Evolutionary conservation across 345 rosid genomes (phyloP).

Genomic region (Bruguiera gymnorhiza): DNA sequence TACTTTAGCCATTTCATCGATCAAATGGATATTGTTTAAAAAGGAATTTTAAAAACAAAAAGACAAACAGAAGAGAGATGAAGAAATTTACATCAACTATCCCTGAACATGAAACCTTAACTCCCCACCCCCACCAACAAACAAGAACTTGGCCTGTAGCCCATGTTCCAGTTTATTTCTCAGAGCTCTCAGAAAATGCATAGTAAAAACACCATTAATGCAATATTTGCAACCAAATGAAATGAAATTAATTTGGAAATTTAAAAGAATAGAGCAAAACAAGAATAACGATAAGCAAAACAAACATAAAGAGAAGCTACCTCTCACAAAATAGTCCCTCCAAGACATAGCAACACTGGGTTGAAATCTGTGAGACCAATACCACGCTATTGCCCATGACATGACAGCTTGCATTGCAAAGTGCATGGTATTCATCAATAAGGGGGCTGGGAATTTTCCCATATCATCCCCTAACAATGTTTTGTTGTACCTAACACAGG

Average conservation of each 20-base stretch:
- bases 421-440: slow-evolving; percentile 92
- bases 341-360: slow-evolving; percentile 62
- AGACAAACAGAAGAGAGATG: too few species aligned
- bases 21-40: too few species aligned
- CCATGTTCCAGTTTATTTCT: too few species aligned
- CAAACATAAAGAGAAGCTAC: slow-evolving; percentile 25
- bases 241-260: background rate
- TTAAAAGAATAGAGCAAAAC: background rate
- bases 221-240: too few species aligned
- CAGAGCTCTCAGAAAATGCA: too few species aligned
- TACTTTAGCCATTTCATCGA: too few species aligned
- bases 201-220: too few species aligned
- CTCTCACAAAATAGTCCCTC: slow-evolving; percentile 84
- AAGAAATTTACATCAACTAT: too few species aligned
- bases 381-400: slow-evolving; percentile 72
- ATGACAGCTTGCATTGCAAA: slow-evolving; percentile 89
- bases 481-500: slow-evolving; percentile 70
- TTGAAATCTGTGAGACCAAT: slow-evolving; percentile 76
- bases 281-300: background rate
- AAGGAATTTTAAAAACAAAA: too few species aligned
- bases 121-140: too few species aligned
- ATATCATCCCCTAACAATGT: slow-evolving; percentile 90
- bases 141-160: too few species aligned
- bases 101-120: too few species aligned
- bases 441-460: slow-evolving; percentile 97